Base-by-base conservation (phyloP, 1,284 basidiomycete genomes). In the Cystobasidium slooffiae region DNA sequence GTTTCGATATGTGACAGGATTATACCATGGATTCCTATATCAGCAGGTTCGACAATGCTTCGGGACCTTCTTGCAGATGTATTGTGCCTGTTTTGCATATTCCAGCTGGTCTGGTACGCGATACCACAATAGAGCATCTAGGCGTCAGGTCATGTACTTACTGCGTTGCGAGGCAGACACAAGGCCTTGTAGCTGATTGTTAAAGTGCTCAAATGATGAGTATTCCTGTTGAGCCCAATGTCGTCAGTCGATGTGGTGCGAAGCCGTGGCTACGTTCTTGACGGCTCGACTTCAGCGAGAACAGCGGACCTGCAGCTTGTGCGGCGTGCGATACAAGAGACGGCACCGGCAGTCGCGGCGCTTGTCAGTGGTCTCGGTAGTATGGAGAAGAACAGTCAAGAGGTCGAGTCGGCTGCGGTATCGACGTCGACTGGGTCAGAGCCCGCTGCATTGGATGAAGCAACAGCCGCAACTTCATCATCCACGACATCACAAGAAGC, bases 301-400 rank as follows among this genome's bases (percentile, higher is more conserved):
- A 59, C 6, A 59, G 56, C 56, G 43, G 43, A 31, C 56, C 43
- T 39, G 56, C 56, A 56, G 53, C 53, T 22, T 56, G 24, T 22
- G 31, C 24, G 24, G 53, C 53, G 53, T 22, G 52, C 18, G 53
- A 31, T 56, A 37, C 24, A 22, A 59, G 56, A 59, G 56, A 59
- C 56, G 39, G 61, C 61, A 43, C 61, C 18, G 43, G 61, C 61
- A 51, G 43, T 16, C 43, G 24, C 20, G 39, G 12, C 31, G 61
- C 43, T 46, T 41, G 18, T 16, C 31, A 20, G 10, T 16, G 31
- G 5, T 31, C 43, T 44, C 47, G 61, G n/a, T 5, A 49, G 9
- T 22, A 63, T 63, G 61, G 61, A 63, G 18, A n/a, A 63, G 9
- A 63, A 8, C 14, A 43, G 37, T 12, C 10, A 56, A 63, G 61